Evolutionary conservation across 2,329 filamentous ascomycete genomes (phyloP).

Genomic region (Xylariaceae sp.): DNA sequence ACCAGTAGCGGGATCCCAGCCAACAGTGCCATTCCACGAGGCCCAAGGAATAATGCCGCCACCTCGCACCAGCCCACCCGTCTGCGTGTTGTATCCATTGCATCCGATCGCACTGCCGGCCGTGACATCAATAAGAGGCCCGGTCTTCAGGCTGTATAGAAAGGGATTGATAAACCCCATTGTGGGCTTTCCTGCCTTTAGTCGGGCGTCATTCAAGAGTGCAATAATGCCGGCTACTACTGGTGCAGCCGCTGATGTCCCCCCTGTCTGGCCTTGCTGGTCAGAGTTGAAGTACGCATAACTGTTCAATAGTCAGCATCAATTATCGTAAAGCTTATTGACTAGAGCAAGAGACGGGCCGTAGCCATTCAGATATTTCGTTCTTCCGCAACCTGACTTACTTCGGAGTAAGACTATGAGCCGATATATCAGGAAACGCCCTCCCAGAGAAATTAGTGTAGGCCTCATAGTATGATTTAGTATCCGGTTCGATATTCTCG

Average conservation of each 20-base stretch:
- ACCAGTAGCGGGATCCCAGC: slow-evolving; percentile 24
- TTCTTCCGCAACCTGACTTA: slow-evolving; percentile 12
- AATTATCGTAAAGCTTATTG: too few relatives aligned
- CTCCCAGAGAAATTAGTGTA: slow-evolving; percentile 28
- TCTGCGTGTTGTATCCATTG: slow-evolving; percentile 33
- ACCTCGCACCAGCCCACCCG: slow-evolving; percentile 30
- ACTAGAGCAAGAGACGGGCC: too few relatives aligned
- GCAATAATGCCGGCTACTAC: slow-evolving; percentile 23
- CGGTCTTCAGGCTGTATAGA: slow-evolving; percentile 16
- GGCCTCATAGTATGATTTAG: slow-evolving; percentile 26
- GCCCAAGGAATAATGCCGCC: slow-evolving; percentile 37
- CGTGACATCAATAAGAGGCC: slow-evolving; percentile 23
- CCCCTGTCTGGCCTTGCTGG: slow-evolving; percentile 15
- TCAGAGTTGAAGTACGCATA: slow-evolving; percentile 23
- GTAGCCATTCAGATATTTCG: not conserved
- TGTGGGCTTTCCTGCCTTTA: slow-evolving; percentile 20
- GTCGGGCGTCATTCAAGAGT: slow-evolving; percentile 22
- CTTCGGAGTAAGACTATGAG: slow-evolving; percentile 28
- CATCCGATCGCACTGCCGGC: slow-evolving; percentile 37
- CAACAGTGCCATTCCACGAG: slow-evolving; percentile 42
- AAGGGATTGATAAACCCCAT: slow-evolving; percentile 25
- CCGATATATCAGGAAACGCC: slow-evolving; percentile 24
- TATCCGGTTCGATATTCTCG: slow-evolving; percentile 12
- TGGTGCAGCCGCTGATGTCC: slow-evolving; percentile 23
- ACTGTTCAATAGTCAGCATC: slow-evolving; percentile 11